Conservation (phyloP, 2,329 filamentous ascomycete genomes). For the Exutisphaerella laricina region DNA sequence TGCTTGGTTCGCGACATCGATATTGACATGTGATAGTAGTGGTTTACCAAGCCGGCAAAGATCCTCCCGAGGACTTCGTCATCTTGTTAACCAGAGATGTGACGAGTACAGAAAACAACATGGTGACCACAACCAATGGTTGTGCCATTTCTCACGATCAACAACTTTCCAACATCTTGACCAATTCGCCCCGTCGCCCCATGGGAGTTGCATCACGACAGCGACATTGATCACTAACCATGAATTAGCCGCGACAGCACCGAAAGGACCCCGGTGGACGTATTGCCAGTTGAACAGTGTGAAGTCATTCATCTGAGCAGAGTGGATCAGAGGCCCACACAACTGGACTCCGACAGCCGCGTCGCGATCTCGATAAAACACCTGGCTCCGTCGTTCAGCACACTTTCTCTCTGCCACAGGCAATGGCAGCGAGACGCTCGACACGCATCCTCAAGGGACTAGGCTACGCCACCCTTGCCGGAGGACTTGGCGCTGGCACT, state of each 20-base stretch:
- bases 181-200: not conserved
- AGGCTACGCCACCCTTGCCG: slow-evolving; percentile 54
- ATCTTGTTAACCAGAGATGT: not conserved
- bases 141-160: not conserved
- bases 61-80: no score
- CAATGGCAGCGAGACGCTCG: slow-evolving; percentile 27
- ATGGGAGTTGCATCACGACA: slow-evolving; percentile 6
- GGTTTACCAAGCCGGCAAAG: not conserved
- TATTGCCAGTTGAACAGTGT: not conserved
- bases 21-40: not conserved
- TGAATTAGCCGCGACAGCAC: slow-evolving; percentile 6
- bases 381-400: slow-evolving; percentile 1
- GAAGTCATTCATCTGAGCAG: slow-evolving; percentile 5
- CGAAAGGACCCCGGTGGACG: slow-evolving; percentile 1
- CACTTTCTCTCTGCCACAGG: slow-evolving; percentile 6
- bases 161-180: not conserved
- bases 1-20: no score
- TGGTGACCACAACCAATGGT: not conserved
- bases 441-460: slow-evolving; percentile 48
- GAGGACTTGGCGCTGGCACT: slow-evolving; percentile 49
- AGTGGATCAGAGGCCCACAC: slow-evolving; percentile 1
- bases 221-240: not conserved
- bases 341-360: slow-evolving; percentile 7
- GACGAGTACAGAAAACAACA: not conserved
- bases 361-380: slow-evolving; percentile 10